Evolutionary conservation across 306 rosid species (phyloP), one percentile per base, ranked within the genome.

Genomic region (Crataegus laevigata): DNA sequence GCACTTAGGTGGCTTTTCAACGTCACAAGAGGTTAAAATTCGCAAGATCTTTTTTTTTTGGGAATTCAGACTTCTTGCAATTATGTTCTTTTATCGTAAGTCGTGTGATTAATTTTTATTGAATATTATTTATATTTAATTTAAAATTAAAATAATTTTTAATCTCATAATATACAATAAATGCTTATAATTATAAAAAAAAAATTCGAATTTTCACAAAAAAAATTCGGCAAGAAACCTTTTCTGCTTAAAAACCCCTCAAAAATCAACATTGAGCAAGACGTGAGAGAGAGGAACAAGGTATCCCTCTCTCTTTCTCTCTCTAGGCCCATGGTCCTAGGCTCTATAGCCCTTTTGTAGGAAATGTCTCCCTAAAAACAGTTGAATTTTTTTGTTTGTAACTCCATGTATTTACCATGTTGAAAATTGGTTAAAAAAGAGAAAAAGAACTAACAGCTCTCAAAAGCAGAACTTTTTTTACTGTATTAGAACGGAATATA

Each of bases 201-300:
- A n/a, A n/a, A n/a, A n/a, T n/a, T 3, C 2, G 0, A 0, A 36
- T 36, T 0, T 3, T 0, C 0, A 1, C 0, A 6, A 36, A 6
- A 7, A 7, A 0, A 36, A 36, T 36, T 0, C 10, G 0, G 1
- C 9, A 0, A 36, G 38, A 0, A 8, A 6, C 40, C 0, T 36
- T 7, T 36, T 36, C 40, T 0, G 9, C n/a, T 36, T 6, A 36
- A 36, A 36, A 1, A 36, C 1, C 40, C 40, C 10, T 0, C 1
- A 36, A 36, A 34, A 36, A 7, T 7, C 11, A 36, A 6, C 66
- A 51, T 26, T 50, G 25, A 65, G 59, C 36, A 18, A 65, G 52
- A 79, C 24, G n/a, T 62, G 66, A 74, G 65, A 38, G 21, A 5
- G 21, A 47, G 6, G 8, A 47, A 47, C 54, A 54, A 50, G 21